A percentile compares a stretch with the other conserved stretches of the same genome.
These are phyloP conservation scores for Bretschneidera sinensis DNA, from an alignment of 345 rosid species.

Conservation along the genomic window DNA sequence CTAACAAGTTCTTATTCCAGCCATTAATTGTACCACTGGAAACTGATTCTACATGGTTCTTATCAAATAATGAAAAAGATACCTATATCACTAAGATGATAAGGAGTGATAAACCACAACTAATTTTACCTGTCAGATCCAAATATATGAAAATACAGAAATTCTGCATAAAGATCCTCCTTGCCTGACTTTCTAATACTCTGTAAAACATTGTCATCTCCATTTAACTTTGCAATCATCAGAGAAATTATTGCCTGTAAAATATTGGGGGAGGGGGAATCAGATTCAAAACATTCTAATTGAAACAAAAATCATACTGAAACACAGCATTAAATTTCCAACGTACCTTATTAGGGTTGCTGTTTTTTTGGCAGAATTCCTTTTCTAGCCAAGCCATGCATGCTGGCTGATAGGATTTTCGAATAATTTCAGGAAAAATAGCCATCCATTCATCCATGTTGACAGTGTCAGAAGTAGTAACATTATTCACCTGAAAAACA, in stretches of 20 bases:
- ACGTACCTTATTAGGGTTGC: conserved; percentile 42
- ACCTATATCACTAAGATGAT: neutral
- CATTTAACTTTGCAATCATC: conserved; percentile 59
- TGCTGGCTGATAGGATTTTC: conserved; percentile 43
- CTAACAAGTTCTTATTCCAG: neutral
- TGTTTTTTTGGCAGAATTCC: conserved; percentile 44
- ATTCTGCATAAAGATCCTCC: conserved; percentile 75
- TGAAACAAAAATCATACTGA: neutral
- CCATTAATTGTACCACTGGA: neutral
- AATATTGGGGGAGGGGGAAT: conserved; percentile 4
- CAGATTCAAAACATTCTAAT: neutral
- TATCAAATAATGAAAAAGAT: neutral
- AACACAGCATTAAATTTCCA: neutral
- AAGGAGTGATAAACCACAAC: neutral
- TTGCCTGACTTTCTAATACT: conserved; percentile 75
- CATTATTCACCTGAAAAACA: conserved; percentile 51
- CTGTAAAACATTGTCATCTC: conserved; percentile 46
- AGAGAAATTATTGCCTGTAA: conserved; percentile 52
- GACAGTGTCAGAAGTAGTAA: conserved; percentile 20
- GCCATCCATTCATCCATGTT: conserved; percentile 47
- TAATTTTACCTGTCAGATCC: conserved; percentile 45
- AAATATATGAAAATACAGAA: conserved; percentile 55
- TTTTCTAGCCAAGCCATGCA: conserved; percentile 63
- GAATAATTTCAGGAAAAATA: conserved; percentile 40
- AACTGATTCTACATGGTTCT: no score